These are phyloP conservation scores for Oehlia diaphana DNA, from an alignment of 192 early-diverging fungal genomes.

Conservation along the genomic window DNA sequence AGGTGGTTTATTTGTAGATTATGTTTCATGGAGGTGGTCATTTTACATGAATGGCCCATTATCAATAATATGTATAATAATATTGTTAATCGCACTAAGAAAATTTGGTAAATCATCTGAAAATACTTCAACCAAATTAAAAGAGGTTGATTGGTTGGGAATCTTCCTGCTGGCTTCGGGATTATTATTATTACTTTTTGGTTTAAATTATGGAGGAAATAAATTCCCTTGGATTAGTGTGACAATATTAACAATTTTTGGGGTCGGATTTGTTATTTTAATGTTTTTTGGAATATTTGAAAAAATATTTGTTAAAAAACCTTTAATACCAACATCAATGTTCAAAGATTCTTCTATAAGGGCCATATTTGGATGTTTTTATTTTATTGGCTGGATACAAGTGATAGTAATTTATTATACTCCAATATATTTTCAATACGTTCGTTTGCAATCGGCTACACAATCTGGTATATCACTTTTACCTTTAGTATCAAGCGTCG, in stretches of 20 bases:
- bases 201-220: slow-evolving; percentile 1
- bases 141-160: slow-evolving; percentile 19
- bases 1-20: slow-evolving; percentile 43
- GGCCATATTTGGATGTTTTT: slow-evolving; percentile 25
- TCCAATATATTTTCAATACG: slow-evolving; percentile 27
- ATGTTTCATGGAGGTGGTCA: slow-evolving; percentile 44
- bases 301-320: not conserved
- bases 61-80: slow-evolving; percentile 26
- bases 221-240: slow-evolving; percentile 1
- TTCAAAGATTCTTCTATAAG: slow-evolving; percentile 12
- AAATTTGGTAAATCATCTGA: not conserved
- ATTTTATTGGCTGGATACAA: slow-evolving; percentile 27
- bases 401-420: slow-evolving; percentile 13
- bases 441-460: not conserved
- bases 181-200: slow-evolving; percentile 4
- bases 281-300: slow-evolving; percentile 5
- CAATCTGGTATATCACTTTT: slow-evolving; percentile 5
- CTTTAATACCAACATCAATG: slow-evolving; percentile 1
- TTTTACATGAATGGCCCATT: slow-evolving; percentile 41
- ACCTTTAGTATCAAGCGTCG: slow-evolving; percentile 13
- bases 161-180: not conserved
- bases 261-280: not conserved
- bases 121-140: not conserved
- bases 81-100: slow-evolving; percentile 27
- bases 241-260: slow-evolving; percentile 7